A percentile compares a stretch with the other conserved stretches of the same genome.
These are phyloP conservation scores for Lepidopterella palustris DNA, from an alignment of 495 filamentous ascomycete species.

Conservation along the genomic window DNA sequence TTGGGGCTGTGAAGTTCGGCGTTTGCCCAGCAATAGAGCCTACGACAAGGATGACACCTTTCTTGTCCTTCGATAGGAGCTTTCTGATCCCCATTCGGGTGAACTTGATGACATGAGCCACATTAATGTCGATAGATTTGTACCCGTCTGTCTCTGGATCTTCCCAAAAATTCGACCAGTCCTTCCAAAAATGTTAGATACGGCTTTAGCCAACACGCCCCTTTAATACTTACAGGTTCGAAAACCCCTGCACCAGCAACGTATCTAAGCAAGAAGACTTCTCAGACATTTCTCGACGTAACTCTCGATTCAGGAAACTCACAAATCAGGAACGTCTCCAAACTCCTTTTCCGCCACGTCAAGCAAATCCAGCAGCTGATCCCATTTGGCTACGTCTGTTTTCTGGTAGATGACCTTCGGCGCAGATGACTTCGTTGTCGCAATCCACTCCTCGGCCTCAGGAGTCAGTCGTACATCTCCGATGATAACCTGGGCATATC, in stretches of 20 bases:
- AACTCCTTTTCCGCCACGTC: conserved; percentile 23
- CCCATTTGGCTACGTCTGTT: conserved; percentile 32
- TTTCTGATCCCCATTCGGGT: conserved; percentile 34
- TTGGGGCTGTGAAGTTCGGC: conserved; percentile 12
- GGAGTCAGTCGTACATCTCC: conserved; percentile 30
- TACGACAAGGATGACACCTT: conserved; percentile 28
- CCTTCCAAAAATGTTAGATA: conserved; percentile 3
- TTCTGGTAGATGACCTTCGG: conserved; percentile 23
- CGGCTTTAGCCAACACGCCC: not conserved
- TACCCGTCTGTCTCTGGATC: conserved; percentile 29
- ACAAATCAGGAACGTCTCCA: conserved; percentile 29
- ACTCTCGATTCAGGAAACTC: not conserved
- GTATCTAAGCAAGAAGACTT: conserved; percentile 4
- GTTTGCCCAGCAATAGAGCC: conserved; percentile 27
- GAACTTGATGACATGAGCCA: conserved; percentile 32
- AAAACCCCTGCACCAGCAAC: conserved; percentile 32
- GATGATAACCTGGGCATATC: conserved; percentile 29
- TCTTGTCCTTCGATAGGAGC: conserved; percentile 25
- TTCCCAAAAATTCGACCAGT: conserved; percentile 28
- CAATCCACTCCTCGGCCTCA: conserved; percentile 19
- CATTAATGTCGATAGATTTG: conserved; percentile 24
- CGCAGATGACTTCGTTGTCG: not conserved
- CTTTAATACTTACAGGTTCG: conserved; percentile 25
- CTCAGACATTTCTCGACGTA: not conserved
- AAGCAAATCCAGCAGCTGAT: conserved; percentile 26